Base-by-base conservation (phyloP, 2,329 filamentous ascomycete genomes). In the Penicillium hordei region DNA sequence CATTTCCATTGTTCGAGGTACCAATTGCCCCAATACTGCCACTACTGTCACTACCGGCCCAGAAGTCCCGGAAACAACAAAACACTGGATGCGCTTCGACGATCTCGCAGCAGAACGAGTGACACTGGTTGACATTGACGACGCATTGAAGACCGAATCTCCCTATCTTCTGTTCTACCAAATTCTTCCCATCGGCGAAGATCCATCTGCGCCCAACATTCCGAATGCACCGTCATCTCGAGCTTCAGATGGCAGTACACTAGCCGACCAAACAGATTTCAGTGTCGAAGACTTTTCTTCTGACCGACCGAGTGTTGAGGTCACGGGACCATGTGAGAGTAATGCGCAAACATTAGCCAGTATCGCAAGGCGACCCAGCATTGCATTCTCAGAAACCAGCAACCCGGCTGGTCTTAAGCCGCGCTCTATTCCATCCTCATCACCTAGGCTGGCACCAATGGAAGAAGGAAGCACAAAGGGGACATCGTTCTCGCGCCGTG, bases 121-220 rank as follows among this genome's bases (percentile, higher is more conserved):
- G 3, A 82, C 82, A 0, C 82, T 89, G 54, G 87, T 97, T 48
- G 86, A 95, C 67, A 89, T 97, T 61, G 87, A 90, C 60, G 78
- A 88, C 64, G 88, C 90, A 0, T 77, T 97, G 49, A 88, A 86
- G 64, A 83, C 89, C n/a, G 93, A 97, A 72, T 95, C 91, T 72
- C 93, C 94, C 0, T 97, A 97, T 72, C 83, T 97, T 7, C 80
- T 99, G 0, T 97, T 97, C 74, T 99, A 97, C 70, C 93, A 97
- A 73, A 90, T 97, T 40, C 84, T 95, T 31, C 93, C 93, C 0
- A 91, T 95, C 68, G 85, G 91, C 31, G 89, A 93, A 55, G 83
- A 89, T 61, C 75, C 74, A 19, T 70, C 70, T 6, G 67, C 71
- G 39, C 68, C 68, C 44, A 73, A 71, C 45, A 52, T 70, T 21